Percentiles rank a stretch among this genome's conserved stretches.
Evolutionary conservation across 805 yeast genomes (phyloP).

Genomic region (Saturnispora bothae): DNA sequence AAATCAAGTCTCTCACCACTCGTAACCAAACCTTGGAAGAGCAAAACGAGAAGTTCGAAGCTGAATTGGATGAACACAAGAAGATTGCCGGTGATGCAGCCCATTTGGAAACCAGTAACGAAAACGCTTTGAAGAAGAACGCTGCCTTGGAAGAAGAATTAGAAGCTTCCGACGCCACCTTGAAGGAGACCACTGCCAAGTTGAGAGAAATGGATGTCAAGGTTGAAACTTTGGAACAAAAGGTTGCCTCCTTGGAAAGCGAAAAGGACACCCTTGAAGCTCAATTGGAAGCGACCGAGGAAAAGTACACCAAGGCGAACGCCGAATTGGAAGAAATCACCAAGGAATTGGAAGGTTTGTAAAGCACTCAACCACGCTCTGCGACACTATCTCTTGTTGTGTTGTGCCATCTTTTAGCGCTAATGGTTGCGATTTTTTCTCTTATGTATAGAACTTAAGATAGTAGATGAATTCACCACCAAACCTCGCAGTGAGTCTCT

Average conservation of each 20-base stretch:
- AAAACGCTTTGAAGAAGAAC: slow-evolving; percentile 82
- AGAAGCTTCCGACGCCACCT: slow-evolving; percentile 81
- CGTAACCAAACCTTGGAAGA: slow-evolving; percentile 84
- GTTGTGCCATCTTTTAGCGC: not conserved
- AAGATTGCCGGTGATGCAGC: slow-evolving; percentile 85
- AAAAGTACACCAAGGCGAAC: slow-evolving; percentile 74
- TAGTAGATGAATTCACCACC: no score
- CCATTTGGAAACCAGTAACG: slow-evolving; percentile 80
- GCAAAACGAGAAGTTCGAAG: slow-evolving; percentile 69
- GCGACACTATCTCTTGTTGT: not conserved
- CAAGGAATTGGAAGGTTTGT: slow-evolving; percentile 81
- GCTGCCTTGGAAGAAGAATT: slow-evolving; percentile 82
- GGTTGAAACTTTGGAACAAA: slow-evolving; percentile 93
- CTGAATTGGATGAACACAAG: slow-evolving; percentile 64
- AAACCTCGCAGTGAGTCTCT: not conserved
- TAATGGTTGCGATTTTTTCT: no score
- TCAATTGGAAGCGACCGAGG: slow-evolving; percentile 80
- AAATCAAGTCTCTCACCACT: slow-evolving; percentile 84
- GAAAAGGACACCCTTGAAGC: slow-evolving; percentile 88
- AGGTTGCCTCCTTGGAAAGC: slow-evolving; percentile 80
- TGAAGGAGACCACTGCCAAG: slow-evolving; percentile 88
- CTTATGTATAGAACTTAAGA: no score
- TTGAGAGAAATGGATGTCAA: slow-evolving; percentile 91
- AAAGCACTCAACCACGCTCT: no score
- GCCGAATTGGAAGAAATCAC: slow-evolving; percentile 94